Evolutionary conservation across 2,329 filamentous ascomycete genomes (phyloP), one percentile per base, ranked within the genome.

Genomic region (Knoxdaviesia proteae): DNA sequence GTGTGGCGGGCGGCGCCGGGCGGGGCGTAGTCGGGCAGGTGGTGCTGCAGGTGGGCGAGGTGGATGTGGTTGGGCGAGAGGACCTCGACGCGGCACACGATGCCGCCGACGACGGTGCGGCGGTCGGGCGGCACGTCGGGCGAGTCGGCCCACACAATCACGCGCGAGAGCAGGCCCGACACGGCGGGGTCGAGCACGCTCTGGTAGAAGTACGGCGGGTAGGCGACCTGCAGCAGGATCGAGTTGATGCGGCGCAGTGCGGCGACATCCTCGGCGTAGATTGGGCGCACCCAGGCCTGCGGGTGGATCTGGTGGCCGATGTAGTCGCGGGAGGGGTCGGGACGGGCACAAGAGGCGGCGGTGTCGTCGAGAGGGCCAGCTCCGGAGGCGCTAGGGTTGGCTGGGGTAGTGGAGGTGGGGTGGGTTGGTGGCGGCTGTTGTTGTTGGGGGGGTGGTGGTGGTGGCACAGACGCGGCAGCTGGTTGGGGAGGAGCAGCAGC

Each of bases 191-290:
- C 61, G 45, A 68, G 58, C 43, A 71, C 64, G 35, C 61, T 61
- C 42, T 62, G 57, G 63, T 78, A 80, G 60, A 80, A 80, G 40
- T 63, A 62, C 53, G 79, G 74, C 3, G 71, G 66, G 54, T 80
- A 80, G 54, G 62, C 61, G 45, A 80, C 70, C 41, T 70, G 72
- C 1, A 80, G 69, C 42, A 80, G 67, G 41, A 80, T 67, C 38
- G 70, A 61, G 56, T 77, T 78, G 56, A 80, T 76, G 50, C 74
- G 69, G 36, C 71, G 71, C 5, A 80, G 63, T 38, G 71, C 64
- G 44, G 68, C 60, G 44, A 78, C 57, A 56, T 79, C 71, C 39
- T 59, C 52, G 38, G 62, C 56, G 1, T 60, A 57, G 42, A 77
- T 58, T 42, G 61, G 60, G 5, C 66, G 64, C 52, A 79, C 71